These are phyloP conservation scores for Beauveria pseudobassiana DNA, from an alignment of 2,329 filamentous ascomycete species.

Conservation along the genomic window DNA sequence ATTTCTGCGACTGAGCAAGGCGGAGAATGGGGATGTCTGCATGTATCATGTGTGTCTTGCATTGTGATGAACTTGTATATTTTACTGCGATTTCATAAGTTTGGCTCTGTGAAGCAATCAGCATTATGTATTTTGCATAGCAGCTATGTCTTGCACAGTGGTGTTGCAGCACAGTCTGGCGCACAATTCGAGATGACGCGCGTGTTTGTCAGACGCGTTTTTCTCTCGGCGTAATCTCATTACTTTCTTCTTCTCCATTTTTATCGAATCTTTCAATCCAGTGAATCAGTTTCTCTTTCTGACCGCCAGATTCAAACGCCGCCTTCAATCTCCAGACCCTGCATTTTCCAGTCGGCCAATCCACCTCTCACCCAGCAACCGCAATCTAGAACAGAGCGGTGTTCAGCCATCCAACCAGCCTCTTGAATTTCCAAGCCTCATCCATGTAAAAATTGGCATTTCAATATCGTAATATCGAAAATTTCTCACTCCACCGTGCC, in stretches of 20 bases:
- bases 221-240: too few species aligned
- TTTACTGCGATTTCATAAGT: not conserved
- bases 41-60: too few species aligned
- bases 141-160: not conserved
- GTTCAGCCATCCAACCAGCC: not conserved
- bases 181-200: not conserved
- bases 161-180: not conserved
- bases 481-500: not conserved
- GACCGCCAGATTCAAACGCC: not conserved
- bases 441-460: not conserved
- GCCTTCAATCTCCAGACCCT: constrained; percentile 12
- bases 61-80: not conserved
- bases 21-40: not conserved
- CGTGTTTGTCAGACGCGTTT: not conserved
- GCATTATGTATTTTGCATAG: not conserved
- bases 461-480: not conserved
- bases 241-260: not conserved
- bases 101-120: not conserved
- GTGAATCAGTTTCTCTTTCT: not conserved
- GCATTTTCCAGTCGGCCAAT: constrained; percentile 11
- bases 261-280: too few species aligned
- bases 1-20: not conserved
- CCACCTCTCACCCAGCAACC: constrained; percentile 6
- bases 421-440: not conserved
- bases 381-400: constrained; percentile 5